phyloP scores from a whole-genome alignment of 192 early-diverging fungal species.

The Coemansia sp. region DNA sequence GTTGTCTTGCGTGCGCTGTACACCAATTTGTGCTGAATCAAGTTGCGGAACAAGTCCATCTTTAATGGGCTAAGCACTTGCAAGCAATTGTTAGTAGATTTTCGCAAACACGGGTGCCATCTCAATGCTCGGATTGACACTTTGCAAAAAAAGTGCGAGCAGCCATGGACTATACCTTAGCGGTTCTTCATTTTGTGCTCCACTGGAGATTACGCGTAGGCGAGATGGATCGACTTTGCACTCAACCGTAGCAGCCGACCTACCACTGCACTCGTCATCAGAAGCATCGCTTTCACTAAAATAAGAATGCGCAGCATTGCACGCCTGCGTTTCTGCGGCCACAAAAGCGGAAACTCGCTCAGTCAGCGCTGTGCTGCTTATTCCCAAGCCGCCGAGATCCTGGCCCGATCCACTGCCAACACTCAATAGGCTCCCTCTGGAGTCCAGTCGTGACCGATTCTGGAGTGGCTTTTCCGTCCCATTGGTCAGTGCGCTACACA shows the following conservation, averaged over 20 bases:
- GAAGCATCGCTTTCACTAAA: background rate
- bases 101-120: background rate
- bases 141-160: background rate
- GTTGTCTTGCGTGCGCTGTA: slow-evolving; percentile 7
- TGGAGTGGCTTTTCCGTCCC: background rate
- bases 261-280: background rate
- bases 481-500: background rate
- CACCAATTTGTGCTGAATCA: slow-evolving; percentile 26
- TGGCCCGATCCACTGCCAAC: background rate
- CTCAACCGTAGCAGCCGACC: background rate
- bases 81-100: background rate
- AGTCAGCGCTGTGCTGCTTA: background rate
- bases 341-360: slow-evolving; percentile 5
- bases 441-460: background rate
- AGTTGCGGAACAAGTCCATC: slow-evolving; percentile 30
- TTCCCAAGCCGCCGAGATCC: background rate
- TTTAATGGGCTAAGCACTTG: slow-evolving; percentile 21
- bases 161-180: slow-evolving; percentile 2
- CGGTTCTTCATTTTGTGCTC: background rate
- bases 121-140: background rate
- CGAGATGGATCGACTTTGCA: background rate
- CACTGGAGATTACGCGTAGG: background rate
- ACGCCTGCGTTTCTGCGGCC: slow-evolving; percentile 4
- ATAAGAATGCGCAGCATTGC: background rate
- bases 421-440: background rate